phyloP scores from a whole-genome alignment of 345 rosid species.

The Cardiospermum halicacabum region DNA sequence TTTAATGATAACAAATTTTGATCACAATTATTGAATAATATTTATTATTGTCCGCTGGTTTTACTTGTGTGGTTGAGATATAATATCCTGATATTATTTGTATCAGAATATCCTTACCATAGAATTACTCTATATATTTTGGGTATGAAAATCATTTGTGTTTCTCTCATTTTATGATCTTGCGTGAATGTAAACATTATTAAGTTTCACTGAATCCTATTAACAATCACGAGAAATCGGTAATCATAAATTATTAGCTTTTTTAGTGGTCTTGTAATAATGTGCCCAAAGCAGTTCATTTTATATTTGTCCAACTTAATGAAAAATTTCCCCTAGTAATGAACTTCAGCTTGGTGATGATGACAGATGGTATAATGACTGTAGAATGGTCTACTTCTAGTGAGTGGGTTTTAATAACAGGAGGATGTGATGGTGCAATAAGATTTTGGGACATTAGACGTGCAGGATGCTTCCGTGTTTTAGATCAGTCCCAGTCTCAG shows the following conservation, averaged over 20 bases:
- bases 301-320: not conserved
- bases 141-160: not conserved
- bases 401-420: constrained; percentile 90
- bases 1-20: no score
- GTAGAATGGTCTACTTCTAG: constrained; percentile 94
- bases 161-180: constrained; percentile 1
- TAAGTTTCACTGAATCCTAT: not conserved
- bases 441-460: constrained; percentile 97
- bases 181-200: not conserved
- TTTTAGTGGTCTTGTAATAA: not conserved
- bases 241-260: not conserved
- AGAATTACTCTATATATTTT: constrained; percentile 7
- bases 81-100: no score
- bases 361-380: constrained; percentile 85
- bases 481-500: constrained; percentile 82
- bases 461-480: constrained; percentile 84
- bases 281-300: not conserved
- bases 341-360: constrained; percentile 14
- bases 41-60: no score
- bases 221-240: no score
- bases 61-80: no score
- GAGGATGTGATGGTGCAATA: constrained; percentile 97
- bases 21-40: no score
- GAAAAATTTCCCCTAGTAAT: not conserved
- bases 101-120: no score